Evolutionary conservation across 768 basidiomycete species (phyloP).

Genomic region (Termitomyces sp.): DNA sequence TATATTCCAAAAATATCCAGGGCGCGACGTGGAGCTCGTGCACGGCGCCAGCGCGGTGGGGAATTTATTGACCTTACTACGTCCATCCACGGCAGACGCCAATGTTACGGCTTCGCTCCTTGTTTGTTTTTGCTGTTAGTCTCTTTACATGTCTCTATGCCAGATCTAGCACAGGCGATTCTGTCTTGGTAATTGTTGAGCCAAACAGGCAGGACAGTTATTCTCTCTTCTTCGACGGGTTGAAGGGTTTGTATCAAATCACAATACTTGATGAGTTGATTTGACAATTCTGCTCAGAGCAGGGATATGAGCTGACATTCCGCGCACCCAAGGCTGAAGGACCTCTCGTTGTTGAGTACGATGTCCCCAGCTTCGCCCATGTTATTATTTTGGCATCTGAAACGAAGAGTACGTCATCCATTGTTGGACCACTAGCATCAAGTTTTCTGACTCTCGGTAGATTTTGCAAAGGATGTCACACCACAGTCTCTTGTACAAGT

Average conservation of each 20-base stretch:
- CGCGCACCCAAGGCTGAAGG: slow-evolving; percentile 71
- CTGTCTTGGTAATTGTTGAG: slow-evolving; percentile 83
- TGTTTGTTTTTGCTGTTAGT: slow-evolving; percentile 27
- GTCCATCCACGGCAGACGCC: slow-evolving; percentile 9
- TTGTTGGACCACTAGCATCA: background rate
- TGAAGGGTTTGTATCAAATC: slow-evolving; percentile 49
- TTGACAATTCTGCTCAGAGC: slow-evolving; percentile 34
- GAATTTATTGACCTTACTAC: slow-evolving; percentile 10
- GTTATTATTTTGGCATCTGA: slow-evolving; percentile 84
- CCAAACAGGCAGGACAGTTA: slow-evolving; percentile 64
- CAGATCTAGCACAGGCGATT: slow-evolving; percentile 75
- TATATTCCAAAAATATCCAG: slow-evolving; percentile 15
- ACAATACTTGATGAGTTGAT: background rate
- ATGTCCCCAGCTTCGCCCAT: slow-evolving; percentile 73
- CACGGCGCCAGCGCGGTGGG: slow-evolving; percentile 7
- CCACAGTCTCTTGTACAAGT: slow-evolving; percentile 77
- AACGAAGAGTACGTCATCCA: slow-evolving; percentile 61
- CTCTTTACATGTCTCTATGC: slow-evolving; percentile 34
- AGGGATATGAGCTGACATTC: slow-evolving; percentile 85
- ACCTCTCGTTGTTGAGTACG: slow-evolving; percentile 64
- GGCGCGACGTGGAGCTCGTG: slow-evolving; percentile 18
- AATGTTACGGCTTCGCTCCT: slow-evolving; percentile 33
- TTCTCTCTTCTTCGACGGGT: slow-evolving; percentile 74
- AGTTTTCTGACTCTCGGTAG: slow-evolving; percentile 27
- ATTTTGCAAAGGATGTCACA: slow-evolving; percentile 65